Evolutionary conservation across 352 stramenopile genomes (phyloP).

Genomic region (Pythium plurisporium): DNA sequence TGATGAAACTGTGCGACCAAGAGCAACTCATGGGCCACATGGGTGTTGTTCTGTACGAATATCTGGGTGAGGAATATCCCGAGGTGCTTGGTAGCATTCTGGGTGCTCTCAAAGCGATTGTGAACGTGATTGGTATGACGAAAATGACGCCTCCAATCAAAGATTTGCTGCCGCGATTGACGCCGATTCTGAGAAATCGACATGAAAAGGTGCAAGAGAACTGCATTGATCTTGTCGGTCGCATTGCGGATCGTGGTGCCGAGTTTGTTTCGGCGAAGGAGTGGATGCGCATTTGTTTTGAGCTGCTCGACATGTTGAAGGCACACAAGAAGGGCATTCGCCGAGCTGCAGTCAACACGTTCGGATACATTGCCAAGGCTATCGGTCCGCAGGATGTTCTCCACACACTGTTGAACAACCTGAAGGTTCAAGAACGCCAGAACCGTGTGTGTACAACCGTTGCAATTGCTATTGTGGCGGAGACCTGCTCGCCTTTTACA

Average conservation of each 20-base stretch:
- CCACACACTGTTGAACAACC: constrained; percentile 98
- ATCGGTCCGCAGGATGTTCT: constrained; percentile 99
- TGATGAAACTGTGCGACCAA: constrained; percentile 99
- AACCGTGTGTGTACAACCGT: constrained; percentile 99
- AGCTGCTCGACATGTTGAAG: constrained; percentile 99
- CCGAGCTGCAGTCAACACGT: constrained; percentile 97
- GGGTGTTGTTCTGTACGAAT: constrained; percentile 99
- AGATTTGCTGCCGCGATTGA: constrained; percentile 97
- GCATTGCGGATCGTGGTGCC: constrained; percentile 96
- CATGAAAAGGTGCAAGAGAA: constrained; percentile 99
- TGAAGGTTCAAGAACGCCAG: constrained; percentile 99
- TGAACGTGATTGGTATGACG: constrained; percentile 99
- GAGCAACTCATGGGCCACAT: constrained; percentile 99
- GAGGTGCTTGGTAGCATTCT: constrained; percentile 98
- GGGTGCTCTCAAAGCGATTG: constrained; percentile 96
- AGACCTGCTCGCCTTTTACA: constrained; percentile 99
- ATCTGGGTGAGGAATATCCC: constrained; percentile 99
- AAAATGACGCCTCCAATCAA: constrained; percentile 99
- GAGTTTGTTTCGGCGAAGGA: constrained; percentile 98
- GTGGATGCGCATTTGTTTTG: constrained; percentile 99
- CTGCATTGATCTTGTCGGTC: constrained; percentile 97
- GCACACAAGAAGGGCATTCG: constrained; percentile 99
- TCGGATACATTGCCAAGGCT: constrained; percentile 99
- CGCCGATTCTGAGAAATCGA: constrained; percentile 98
- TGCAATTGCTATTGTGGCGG: constrained; percentile 99